Evolutionary conservation across 2,329 filamentous ascomycete species (phyloP), one percentile per base, ranked within the genome.

Genomic region (Plenodomus lindquistii): DNA sequence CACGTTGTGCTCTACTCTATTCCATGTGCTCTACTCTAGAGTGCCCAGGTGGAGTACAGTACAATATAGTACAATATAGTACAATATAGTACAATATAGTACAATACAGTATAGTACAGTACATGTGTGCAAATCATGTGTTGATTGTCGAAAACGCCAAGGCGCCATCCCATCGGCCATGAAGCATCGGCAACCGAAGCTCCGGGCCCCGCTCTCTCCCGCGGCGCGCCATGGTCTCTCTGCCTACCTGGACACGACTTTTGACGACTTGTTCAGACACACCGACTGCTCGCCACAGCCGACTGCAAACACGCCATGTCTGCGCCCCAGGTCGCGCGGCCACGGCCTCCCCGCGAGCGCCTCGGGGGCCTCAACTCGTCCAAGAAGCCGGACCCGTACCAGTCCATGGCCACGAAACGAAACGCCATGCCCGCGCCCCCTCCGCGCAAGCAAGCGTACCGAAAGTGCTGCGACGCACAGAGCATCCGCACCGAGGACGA

Each of bases 401-500:
- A 57, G 39, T 60, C 61, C 36, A 50, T 41, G 13, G 51, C 54
- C 17, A 63, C 57, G 20, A 62, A 57, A 53, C 57, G 54, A 24
- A 62, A 51, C 40, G 47, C 57, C 11, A 50, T 57, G 37, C 62
- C 61, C 3, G 45, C 50, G 22, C 57, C 52, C 38, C 59, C 56
- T 13, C 54, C 57, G 22, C 42, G 46, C 19, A 50, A 53, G 42
- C 54, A 44, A 39, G 46, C 48, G 13, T 52, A 50, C 38, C 54
- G 52, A 18, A 55, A 55, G 17, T 71, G 69, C 54, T 72, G 70
- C 49, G 55, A 60, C 15, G 42, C 41, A 4, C 69, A 66, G 4
- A 50, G 64, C 11, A 55, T 67, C 29, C 56, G 55, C 47, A 42
- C 45, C 22, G 27, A 31, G 27, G 58, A 61, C 20, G 63, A 65